phyloP scores from a whole-genome alignment of 176 grass and related monocot genomes.

The Cymbopogon citratus region DNA sequence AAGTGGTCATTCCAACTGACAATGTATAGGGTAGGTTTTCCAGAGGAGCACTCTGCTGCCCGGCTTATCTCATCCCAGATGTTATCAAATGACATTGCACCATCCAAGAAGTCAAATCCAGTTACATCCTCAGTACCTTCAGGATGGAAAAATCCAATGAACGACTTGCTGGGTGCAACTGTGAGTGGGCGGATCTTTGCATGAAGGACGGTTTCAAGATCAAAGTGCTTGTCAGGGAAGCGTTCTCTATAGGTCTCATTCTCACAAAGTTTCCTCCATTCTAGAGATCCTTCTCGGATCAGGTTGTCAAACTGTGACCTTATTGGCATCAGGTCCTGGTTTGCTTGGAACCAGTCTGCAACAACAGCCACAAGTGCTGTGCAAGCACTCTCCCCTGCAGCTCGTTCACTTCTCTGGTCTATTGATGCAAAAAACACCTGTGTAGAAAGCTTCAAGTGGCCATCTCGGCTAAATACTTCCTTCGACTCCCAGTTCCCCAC shows the following conservation, averaged over 20 bases:
- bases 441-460: slow-evolving; percentile 65
- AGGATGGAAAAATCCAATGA: slow-evolving; percentile 92
- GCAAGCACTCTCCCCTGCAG: slow-evolving; percentile 90
- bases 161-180: slow-evolving; percentile 60
- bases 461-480: slow-evolving; percentile 75
- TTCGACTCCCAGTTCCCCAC: slow-evolving; percentile 79
- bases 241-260: slow-evolving; percentile 59
- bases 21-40: slow-evolving; percentile 62
- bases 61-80: slow-evolving; percentile 92
- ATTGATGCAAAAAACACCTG: slow-evolving; percentile 92
- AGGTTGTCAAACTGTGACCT: slow-evolving; percentile 82
- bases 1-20: slow-evolving; percentile 98
- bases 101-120: slow-evolving; percentile 77
- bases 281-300: slow-evolving; percentile 85
- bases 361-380: slow-evolving; percentile 85
- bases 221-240: slow-evolving; percentile 93
- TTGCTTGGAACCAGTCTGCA: slow-evolving; percentile 84
- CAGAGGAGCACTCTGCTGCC: slow-evolving; percentile 34
- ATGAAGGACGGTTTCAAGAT: slow-evolving; percentile 88
- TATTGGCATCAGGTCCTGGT: slow-evolving; percentile 73
- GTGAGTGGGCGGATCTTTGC: slow-evolving; percentile 70
- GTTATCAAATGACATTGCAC: slow-evolving; percentile 84
- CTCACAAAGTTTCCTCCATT: slow-evolving; percentile 92
- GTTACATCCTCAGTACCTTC: slow-evolving; percentile 50
- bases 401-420: slow-evolving; percentile 85